Base-by-base conservation (phyloP, 306 rosid genomes). In the Urtica urens region DNA sequence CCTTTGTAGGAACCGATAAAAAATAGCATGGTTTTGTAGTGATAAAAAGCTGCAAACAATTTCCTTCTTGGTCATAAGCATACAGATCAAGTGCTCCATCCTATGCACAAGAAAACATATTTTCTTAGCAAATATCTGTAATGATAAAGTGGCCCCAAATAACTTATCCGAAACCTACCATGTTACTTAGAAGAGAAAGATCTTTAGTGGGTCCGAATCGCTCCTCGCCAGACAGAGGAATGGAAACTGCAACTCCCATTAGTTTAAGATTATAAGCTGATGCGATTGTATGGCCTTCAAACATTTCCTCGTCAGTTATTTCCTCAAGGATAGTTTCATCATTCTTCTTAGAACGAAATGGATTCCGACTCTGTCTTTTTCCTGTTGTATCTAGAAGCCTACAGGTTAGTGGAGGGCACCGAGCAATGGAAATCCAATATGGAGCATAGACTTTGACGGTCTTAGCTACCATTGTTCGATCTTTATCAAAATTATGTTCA, bases 1-100 rank as follows among this genome's bases (percentile, higher is more conserved):
- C 99, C 99, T 90, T 90, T 53, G 94, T 90, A 3, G 94, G 94
- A 56, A 77, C 79, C 69, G 99, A 79, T 63, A 64, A 92, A 73
- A 68, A 75, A 31, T 76, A 68, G 59, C 85, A 79, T 53, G 94
- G 88, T 73, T 90, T 90, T 37, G 99, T 81, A 33, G 95, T 74
- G 60, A 90, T 67, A 59, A 72, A 77, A 66, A 90, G 81, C 61
- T 67, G 78, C 84, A 90, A 64, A 65, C 80, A 71, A 43, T 72
- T 81, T 19, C 85, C 92, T 45, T 81, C 94, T 40, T 71, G 78
- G 77, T 90, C 87, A 55, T 55, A 49, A 39, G 94, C 99, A 64
- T 63, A 72, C 64, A 85, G 60, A 77, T 81, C 94, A 79, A 79
- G 53, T 23, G 92, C 82, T 46, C 99, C 99, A 68, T 90, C 95